Base-by-base conservation (phyloP, 805 yeast species). In the Metschnikowia koreensis region DNA sequence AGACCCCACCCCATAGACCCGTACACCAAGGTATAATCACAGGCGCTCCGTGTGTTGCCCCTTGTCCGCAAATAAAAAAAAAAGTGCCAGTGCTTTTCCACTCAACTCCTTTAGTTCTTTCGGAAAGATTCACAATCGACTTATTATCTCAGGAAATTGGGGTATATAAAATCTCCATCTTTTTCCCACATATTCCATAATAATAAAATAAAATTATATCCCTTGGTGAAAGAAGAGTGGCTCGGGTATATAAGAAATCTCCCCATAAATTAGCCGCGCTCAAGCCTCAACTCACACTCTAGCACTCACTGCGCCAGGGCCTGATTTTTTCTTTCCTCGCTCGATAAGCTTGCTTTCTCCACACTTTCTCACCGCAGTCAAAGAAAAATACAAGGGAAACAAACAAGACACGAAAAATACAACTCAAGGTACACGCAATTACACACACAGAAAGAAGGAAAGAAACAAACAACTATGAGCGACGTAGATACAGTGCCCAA, bases 401-500 rank as follows among this genome's bases (percentile, higher is more conserved):
- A 22, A 22, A 22, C 22, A 22, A 22, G 22, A 22, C 22, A 22
- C 46, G 1, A 33, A 31, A 27, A 31, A 13, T 41, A 31, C 15
- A 33, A 12, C 39, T 33, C 13, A 33, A 22, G 22, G 4, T 0
- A 43, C 26, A 34, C 39, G 34, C 8, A 43, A 13, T 31, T 13
- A 44, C 34, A 17, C 39, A 13, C 15, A n/a, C 22, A 34, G 4
- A 22, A 22, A 22, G 4, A 22, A 22, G 4, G 22, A 22, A 22
- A 22, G 22, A 22, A 22, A 22, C 22, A 22, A 22, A 22, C 22
- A 22, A 22, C 4, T 4, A 56, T 56, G 59, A 56, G 60, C 17
- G 58, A 56, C 43, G 47, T 49, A 17, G 53, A 49, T 33, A 37
- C 48, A 26, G 47, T 50, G 38, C 53, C 54, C n/a, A 57, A 53